Evolutionary conservation across 176 grass and related monocot species (phyloP), one percentile per base, ranked within the genome.

Genomic region (Olyra latifolia): DNA sequence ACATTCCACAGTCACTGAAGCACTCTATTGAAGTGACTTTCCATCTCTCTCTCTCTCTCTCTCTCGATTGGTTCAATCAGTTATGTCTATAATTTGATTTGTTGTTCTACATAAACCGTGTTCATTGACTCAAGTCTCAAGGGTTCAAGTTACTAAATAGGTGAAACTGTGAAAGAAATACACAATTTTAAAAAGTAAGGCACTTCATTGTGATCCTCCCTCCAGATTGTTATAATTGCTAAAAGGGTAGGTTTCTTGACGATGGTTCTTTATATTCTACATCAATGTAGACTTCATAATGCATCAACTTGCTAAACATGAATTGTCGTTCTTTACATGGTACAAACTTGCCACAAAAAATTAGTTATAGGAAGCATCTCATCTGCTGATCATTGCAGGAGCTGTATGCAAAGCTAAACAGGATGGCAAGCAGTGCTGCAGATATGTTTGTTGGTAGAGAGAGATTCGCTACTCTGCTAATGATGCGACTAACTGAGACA

Each of bases 401-500:
- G 73, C 72, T 97, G 52, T 97, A 93, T 77, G 83, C 86, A 55
- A 97, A 97, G 57, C 68, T 97, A 74, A 93, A 89, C 50, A 88
- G 83, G 66, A 93, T 93, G 91, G 88, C 90, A 59, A 84, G 71
- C 68, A 78, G 93, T 78, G 91, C 88, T 69, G 80, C 86, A 82
- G 91, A 97, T 81, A 91, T 97, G 91, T 93, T 97, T 87, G 86
- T 97, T 69, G 91, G 91, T 63, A 89, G 94, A 75, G 91, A 95
- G 82, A 95, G 89, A 80, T 95, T 95, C 57, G 78, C 84, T 57
- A 92, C 93, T 39, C 77, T 95, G 78, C 64, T 95, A 80, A 86
- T 95, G 89, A 92, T 97, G 94, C 89, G 91, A 49, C 90, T 97
- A 39, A 93, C 91, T 55, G 90, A 97, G 55, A 90, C 94, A 16